phyloP scores from a whole-genome alignment of 2,329 filamentous ascomycete species.

The Diaporthe sp. region DNA sequence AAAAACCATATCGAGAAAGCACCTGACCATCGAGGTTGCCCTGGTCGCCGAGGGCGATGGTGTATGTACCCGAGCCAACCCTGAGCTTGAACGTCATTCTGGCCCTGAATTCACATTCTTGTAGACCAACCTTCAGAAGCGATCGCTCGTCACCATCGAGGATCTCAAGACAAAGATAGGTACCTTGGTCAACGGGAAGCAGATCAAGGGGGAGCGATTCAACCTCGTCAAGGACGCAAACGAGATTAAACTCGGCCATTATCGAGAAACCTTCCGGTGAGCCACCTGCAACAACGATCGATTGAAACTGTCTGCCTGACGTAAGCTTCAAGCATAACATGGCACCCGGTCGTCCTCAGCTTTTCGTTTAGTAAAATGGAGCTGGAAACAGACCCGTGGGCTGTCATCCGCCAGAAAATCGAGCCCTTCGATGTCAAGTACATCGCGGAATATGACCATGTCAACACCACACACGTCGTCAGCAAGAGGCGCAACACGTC shows the following conservation, averaged over 20 bases:
- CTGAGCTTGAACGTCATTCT: constrained; percentile 3
- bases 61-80: constrained; percentile 59
- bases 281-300: constrained; percentile 16
- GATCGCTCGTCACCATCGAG: constrained; percentile 79
- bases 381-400: constrained; percentile 75
- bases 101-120: not conserved
- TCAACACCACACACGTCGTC: constrained; percentile 87
- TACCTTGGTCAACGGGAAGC: constrained; percentile 81
- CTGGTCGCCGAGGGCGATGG: constrained; percentile 76
- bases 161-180: constrained; percentile 90
- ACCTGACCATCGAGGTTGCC: constrained; percentile 83
- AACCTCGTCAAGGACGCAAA: constrained; percentile 71
- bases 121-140: constrained; percentile 73
- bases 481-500: constrained; percentile 91
- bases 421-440: constrained; percentile 93
- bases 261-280: constrained; percentile 73
- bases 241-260: constrained; percentile 80
- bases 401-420: constrained; percentile 73
- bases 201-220: constrained; percentile 74
- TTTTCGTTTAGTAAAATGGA: constrained; percentile 84
- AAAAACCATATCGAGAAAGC: constrained; percentile 89
- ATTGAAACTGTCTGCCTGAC: constrained; percentile 26
- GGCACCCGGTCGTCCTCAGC: constrained; percentile 85
- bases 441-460: constrained; percentile 77
- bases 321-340: constrained; percentile 72